Conservation (phyloP, 352 stramenopile species). For the Phytophthora fragariaefolia region DNA sequence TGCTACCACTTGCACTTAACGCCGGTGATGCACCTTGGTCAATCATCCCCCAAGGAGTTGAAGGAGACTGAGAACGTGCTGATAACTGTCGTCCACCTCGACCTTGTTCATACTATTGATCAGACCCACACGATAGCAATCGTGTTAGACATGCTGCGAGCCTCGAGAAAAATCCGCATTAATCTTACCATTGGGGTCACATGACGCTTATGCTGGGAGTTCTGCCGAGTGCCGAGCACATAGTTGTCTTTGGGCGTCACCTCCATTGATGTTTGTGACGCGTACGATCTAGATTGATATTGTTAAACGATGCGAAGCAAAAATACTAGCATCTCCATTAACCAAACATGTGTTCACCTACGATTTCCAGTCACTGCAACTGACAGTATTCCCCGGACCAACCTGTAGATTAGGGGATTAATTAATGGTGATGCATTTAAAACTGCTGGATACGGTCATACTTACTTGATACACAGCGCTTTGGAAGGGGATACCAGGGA, state of each 20-base stretch:
- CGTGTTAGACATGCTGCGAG: too few relatives aligned
- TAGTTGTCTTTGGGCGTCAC: slow-evolving; percentile 52
- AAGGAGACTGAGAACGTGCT: slow-evolving; percentile 20
- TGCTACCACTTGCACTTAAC: slow-evolving; percentile 35
- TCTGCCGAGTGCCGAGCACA: slow-evolving; percentile 52
- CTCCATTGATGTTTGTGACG: slow-evolving; percentile 64
- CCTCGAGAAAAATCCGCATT: not conserved
- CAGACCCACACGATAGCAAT: slow-evolving; percentile 1
- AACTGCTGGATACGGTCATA: not conserved
- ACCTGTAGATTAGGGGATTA: slow-evolving; percentile 37
- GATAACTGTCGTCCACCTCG: slow-evolving; percentile 22
- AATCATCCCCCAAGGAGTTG: slow-evolving; percentile 13
- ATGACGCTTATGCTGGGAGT: slow-evolving; percentile 71
- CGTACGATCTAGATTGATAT: slow-evolving; percentile 54
- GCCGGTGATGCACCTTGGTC: slow-evolving; percentile 18
- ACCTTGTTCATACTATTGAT: slow-evolving; percentile 38
- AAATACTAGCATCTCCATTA: not conserved
- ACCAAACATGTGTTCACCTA: slow-evolving; percentile 31
- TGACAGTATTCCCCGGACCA: slow-evolving; percentile 50
- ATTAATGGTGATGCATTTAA: not conserved
- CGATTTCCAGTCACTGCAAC: slow-evolving; percentile 73
- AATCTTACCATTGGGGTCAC: slow-evolving; percentile 58
- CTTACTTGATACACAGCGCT: slow-evolving; percentile 70
- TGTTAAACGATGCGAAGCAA: too few relatives aligned
- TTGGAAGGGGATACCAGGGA: slow-evolving; percentile 66